Evolutionary conservation across 164 flowering plant species (phyloP).

Genomic region (Magnolia officinalis): DNA sequence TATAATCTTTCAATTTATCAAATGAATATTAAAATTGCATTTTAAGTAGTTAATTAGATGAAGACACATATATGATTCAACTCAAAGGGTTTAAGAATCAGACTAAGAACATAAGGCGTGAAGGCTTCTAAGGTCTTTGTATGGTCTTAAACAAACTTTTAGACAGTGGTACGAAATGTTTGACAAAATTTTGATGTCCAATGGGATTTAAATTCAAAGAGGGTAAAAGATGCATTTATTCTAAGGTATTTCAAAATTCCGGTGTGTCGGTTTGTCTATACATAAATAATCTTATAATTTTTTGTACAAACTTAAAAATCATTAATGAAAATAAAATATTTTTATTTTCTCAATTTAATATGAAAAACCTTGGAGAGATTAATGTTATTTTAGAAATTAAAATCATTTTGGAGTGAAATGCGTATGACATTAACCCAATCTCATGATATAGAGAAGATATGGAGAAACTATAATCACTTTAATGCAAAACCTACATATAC

Average conservation of each 20-base stretch:
- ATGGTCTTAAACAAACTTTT: background rate
- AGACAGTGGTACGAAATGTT: too few relatives aligned
- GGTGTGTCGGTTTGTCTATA: too few relatives aligned
- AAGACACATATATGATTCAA: too few relatives aligned
- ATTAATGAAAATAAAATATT: background rate
- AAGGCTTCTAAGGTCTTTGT: background rate
- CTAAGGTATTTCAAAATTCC: background rate
- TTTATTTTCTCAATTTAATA: background rate
- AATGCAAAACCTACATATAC: background rate
- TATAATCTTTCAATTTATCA: too few relatives aligned
- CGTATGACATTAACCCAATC: background rate
- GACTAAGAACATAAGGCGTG: background rate
- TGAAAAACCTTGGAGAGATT: background rate
- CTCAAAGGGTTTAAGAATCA: too few relatives aligned
- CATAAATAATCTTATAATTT: background rate
- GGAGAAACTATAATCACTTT: background rate
- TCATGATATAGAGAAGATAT: background rate
- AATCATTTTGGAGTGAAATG: background rate
- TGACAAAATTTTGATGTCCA: too few relatives aligned
- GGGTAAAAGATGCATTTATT: background rate
- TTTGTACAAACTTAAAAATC: background rate
- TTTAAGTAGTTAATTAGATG: too few relatives aligned
- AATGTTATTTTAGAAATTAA: background rate
- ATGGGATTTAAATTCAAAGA: background rate
- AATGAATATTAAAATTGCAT: too few relatives aligned